Evolutionary conservation across 108 stramenopile genomes (phyloP), one percentile per base, ranked within the genome.

Genomic region (Epipyxis sp.): DNA sequence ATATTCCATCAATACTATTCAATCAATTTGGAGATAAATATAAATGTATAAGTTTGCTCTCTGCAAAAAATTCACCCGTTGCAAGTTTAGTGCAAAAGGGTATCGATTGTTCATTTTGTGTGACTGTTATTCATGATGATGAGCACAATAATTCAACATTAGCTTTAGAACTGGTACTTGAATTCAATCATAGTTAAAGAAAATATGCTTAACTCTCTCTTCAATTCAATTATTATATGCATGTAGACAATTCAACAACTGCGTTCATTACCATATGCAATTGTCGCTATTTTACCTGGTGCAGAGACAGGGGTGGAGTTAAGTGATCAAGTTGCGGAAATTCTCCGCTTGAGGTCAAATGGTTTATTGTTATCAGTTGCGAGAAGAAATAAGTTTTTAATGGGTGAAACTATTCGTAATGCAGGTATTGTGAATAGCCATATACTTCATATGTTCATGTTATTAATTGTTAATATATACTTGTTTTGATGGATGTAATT

Each of bases 251-350:
- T 59, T 20, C 46, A 82, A 79, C 57, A 76, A 13, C 58, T 85
- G 29, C 20, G 43, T 59, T 80, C 77, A 0, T 77, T 85, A 2
- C 79, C 80, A 6, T 62, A 69, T 43, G 69, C 80, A 25, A 69
- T 85, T 1, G 32, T 82, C 41, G 82, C 79, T 50, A 62, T 85
- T 40, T 2, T 85, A 27, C 67, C 85, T 34, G 85, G 85, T 25
- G 85, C 85, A 16, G 86, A 87, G 78, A 82, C 81, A 25, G 86
- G 86, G 6, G 86, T 87, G 40, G 82, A 85, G 62, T 76, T 87
- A 10, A 80, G 80, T 20, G 86, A 87, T 37, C 34, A 79, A 1
- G 71, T 86, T 37, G 41, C 78, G 0, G 43, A 43, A 78, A 59
- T 80, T 32, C 20, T 68, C 29, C 29, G 65, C 20, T 41, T 68